These are phyloP conservation scores for Tetradesmus obliquus DNA, from an alignment of 139 green algal species.

Conservation along the genomic window DNA sequence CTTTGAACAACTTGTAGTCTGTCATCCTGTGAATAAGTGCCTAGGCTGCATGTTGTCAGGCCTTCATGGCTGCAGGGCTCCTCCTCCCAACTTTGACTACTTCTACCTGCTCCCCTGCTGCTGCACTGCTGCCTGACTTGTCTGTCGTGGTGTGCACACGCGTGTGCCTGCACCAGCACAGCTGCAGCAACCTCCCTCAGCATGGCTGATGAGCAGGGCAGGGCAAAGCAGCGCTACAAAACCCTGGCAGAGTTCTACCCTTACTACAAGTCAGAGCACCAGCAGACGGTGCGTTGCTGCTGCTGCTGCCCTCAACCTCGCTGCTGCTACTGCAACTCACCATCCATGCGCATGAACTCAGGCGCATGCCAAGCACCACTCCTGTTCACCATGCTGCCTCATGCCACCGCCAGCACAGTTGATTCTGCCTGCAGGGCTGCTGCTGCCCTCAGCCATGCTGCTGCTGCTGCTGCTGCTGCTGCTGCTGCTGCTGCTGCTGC, in stretches of 20 bases:
- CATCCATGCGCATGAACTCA: not conserved
- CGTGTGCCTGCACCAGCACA: not conserved
- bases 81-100: not conserved
- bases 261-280: constrained; percentile 53
- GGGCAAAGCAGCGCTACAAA: constrained; percentile 5
- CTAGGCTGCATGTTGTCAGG: too few relatives aligned
- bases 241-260: constrained; percentile 58
- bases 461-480: too few relatives aligned
- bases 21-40: too few relatives aligned
- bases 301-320: not conserved
- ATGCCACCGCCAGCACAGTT: too few relatives aligned
- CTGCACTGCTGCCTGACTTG: not conserved
- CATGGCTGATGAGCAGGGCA: not conserved
- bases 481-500: too few relatives aligned
- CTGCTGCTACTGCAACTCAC: not conserved
- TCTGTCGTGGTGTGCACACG: not conserved
- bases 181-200: not conserved
- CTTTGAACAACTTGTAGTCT: not conserved
- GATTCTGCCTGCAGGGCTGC: too few relatives aligned
- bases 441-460: too few relatives aligned
- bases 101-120: not conserved
- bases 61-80: too few relatives aligned
- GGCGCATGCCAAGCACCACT: too few relatives aligned
- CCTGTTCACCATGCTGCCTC: too few relatives aligned
- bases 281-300: not conserved